A percentile compares a stretch with the other conserved stretches of the same genome.
Conservation (phyloP, 1,284 basidiomycete species). For the Tilletia horrida region DNA sequence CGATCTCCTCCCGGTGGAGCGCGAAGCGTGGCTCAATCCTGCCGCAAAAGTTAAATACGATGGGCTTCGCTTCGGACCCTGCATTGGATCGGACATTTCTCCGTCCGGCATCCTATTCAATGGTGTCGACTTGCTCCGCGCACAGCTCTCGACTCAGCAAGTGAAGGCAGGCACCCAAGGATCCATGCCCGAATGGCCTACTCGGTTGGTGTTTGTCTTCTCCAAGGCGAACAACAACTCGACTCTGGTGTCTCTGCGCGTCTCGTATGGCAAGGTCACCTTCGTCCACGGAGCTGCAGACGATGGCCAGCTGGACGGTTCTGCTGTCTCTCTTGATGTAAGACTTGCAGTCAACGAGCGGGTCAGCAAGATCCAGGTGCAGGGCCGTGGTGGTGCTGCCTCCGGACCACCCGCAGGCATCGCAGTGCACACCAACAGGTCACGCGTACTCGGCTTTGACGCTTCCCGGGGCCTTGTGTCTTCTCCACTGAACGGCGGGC, state of each 20-base stretch:
- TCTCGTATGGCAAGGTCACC: not conserved
- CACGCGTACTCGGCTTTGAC: not conserved
- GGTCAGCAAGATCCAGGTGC: not conserved
- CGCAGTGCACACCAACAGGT: not conserved
- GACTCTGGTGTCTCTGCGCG: not conserved
- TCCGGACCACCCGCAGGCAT: not conserved
- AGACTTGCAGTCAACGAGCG: not conserved
- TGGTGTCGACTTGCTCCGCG: not conserved
- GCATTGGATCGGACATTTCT: not conserved
- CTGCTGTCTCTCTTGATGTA: not conserved
- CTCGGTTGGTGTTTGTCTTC: not conserved
- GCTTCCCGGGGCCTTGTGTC: not conserved
- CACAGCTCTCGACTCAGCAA: not conserved
- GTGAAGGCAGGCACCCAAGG: not conserved
- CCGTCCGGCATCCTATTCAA: not conserved
- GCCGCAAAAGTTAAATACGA: not conserved
- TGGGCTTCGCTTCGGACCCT: constrained; percentile 9
- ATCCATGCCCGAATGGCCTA: not conserved
- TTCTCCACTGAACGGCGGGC: not conserved
- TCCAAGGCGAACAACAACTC: not conserved
- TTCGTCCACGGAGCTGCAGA: not conserved
- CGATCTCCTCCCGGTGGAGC: not conserved
- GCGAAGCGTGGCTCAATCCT: not conserved
- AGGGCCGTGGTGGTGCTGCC: not conserved
- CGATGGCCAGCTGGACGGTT: not conserved